phyloP scores from a whole-genome alignment of 176 grass and related monocot genomes.

The Aechmea fasciata region DNA sequence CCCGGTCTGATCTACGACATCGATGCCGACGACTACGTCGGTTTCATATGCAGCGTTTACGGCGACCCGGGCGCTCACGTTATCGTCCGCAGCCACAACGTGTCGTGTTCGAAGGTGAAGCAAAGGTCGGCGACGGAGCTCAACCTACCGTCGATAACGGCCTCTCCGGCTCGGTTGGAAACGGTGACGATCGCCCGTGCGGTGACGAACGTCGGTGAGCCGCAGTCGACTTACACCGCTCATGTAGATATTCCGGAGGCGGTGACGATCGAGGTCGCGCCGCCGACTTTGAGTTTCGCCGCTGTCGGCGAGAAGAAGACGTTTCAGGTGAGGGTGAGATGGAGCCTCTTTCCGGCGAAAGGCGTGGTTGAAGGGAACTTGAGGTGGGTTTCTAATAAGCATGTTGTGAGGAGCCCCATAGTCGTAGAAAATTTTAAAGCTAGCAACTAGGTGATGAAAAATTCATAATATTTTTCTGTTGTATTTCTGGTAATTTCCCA shows the following conservation, averaged over 20 bases:
- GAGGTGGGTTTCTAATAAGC: constrained; percentile 17
- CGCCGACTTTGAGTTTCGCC: constrained; percentile 29
- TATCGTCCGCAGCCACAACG: constrained; percentile 14
- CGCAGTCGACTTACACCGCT: constrained; percentile 13
- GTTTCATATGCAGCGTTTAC: constrained; percentile 21
- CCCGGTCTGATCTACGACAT: constrained; percentile 39
- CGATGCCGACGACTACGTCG: constrained; percentile 17
- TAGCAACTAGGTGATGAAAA: background rate
- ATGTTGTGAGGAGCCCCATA: constrained; percentile 37
- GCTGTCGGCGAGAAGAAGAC: constrained; percentile 19
- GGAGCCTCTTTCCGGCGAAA: background rate
- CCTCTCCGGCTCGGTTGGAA: background rate
- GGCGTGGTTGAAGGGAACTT: constrained; percentile 22
- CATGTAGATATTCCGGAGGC: constrained; percentile 21
- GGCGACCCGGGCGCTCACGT: constrained; percentile 10
- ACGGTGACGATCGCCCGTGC: constrained; percentile 16
- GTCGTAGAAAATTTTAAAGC: background rate
- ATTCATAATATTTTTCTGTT: too few species aligned
- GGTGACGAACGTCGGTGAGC: constrained; percentile 25
- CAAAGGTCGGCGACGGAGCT: constrained; percentile 21
- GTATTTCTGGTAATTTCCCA: too few species aligned
- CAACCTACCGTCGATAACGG: constrained; percentile 33
- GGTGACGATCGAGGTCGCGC: constrained; percentile 12
- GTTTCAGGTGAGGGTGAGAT: constrained; percentile 27
- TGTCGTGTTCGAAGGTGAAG: constrained; percentile 1